Evolutionary conservation across 257 asterid genomes (phyloP), one percentile per base, ranked within the genome.

Genomic region (Rhazya stricta): DNA sequence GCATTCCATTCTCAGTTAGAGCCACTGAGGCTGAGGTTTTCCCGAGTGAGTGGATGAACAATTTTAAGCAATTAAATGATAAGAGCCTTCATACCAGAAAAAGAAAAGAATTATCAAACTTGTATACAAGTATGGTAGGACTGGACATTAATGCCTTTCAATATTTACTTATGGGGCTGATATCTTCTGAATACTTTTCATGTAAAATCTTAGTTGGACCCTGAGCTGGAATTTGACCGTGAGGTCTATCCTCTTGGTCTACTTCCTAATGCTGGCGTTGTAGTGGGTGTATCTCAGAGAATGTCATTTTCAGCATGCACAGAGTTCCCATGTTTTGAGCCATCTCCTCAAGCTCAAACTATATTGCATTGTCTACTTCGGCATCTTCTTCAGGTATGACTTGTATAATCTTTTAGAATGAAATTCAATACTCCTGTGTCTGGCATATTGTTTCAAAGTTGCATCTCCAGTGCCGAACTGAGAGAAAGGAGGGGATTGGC

Each of bases 261-360:
- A 70, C 97, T 95, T 84, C 98, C 99, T 56, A 91, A 86, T 78
- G 96, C 96, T 42, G 99, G 99, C 73, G 97, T 95, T 67, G 98
- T 95, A 71, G 99, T 95, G 82, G 99, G 99, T 70, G 98, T 92
- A 77, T 91, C 96, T 77, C 99, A 95, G 88, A 91, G 98, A 88
- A 87, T 95, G 96, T 95, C 99, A 57, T 92, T 92, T 88, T 92
- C 98, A 69, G 93, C 98, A 71, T 89, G 96, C 80, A 92, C 98
- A 21, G 99, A 95, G 89, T 95, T 95, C 84, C 99, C 99, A 62
- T 95, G 98, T 89, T 92, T 92, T 84, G 98, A 95, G 91, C 98
- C 98, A 2, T 87, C 96, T 72, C 98, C 99, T 72, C 99, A 95
- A 86, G 98, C 98, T 48, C 99, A 95, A 83, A 95, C 99, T 79